Evolutionary conservation across 805 yeast species (phyloP).

Genomic region (Candida rishiriensis): DNA sequence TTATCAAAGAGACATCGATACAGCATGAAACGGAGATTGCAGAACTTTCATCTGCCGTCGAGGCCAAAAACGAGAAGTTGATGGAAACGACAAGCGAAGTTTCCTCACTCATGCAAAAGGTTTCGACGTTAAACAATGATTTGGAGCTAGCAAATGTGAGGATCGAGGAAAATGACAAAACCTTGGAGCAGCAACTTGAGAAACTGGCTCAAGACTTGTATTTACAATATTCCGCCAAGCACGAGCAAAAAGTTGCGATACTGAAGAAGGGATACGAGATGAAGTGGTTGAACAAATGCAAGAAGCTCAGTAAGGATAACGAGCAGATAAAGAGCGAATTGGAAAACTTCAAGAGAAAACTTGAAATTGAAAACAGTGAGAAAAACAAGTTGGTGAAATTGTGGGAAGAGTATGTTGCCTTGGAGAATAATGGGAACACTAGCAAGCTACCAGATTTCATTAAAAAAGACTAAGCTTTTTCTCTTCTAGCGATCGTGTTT

Average conservation of each 20-base stretch:
- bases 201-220: constrained; percentile 67
- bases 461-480: constrained; percentile 3
- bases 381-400: constrained; percentile 52
- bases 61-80: constrained; percentile 12
- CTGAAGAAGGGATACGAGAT: constrained; percentile 55
- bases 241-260: constrained; percentile 63
- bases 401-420: constrained; percentile 31
- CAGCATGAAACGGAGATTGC: constrained; percentile 6
- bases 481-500: no score
- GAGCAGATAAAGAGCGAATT: constrained; percentile 46
- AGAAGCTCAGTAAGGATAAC: constrained; percentile 38
- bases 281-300: constrained; percentile 44
- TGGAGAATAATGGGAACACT: constrained; percentile 24
- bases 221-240: constrained; percentile 71
- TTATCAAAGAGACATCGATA: background rate
- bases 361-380: constrained; percentile 50
- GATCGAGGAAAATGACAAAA: constrained; percentile 37
- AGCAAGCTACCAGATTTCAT: constrained; percentile 17
- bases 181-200: constrained; percentile 51
- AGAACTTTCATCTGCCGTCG: constrained; percentile 8
- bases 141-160: constrained; percentile 18
- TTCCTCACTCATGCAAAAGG: constrained; percentile 10
- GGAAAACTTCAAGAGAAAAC: constrained; percentile 44
- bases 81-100: constrained; percentile 12
- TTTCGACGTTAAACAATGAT: constrained; percentile 16